Conservation (phyloP, 306 rosid species). For the Rosa lucieae region DNA sequence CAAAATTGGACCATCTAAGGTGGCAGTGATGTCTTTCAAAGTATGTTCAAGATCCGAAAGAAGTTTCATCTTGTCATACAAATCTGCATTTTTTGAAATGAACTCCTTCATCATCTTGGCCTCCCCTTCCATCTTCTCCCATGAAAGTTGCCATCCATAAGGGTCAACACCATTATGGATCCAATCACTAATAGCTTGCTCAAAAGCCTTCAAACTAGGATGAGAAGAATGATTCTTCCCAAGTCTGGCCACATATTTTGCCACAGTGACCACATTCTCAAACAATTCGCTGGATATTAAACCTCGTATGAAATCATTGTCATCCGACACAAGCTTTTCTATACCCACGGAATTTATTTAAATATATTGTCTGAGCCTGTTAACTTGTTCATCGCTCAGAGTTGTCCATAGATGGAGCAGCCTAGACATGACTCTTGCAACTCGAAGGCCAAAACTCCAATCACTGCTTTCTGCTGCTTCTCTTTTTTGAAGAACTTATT, state of each 20-base stretch:
- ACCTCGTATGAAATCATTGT: no score
- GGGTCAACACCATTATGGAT: no score
- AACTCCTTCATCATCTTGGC: constrained; percentile 74
- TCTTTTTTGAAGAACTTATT: no score
- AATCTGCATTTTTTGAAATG: constrained; percentile 56
- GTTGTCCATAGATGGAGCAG: constrained; percentile 80
- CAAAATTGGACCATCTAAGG: constrained; percentile 42
- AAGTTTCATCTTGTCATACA: constrained; percentile 86
- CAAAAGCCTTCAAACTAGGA: no score
- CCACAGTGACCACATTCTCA: no score
- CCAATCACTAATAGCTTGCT: no score
- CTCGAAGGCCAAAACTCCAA: constrained; percentile 91
- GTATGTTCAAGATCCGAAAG: constrained; percentile 83
- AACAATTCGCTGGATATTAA: no score
- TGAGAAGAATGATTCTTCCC: no score
- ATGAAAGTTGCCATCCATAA: no score
- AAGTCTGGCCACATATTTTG: no score
- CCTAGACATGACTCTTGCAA: constrained; percentile 89
- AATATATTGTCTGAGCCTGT: constrained; percentile 66
- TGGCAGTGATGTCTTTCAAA: constrained; percentile 42
- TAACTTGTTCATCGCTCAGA: constrained; percentile 66
- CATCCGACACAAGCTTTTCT: no score
- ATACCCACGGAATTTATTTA: constrained; percentile 67
- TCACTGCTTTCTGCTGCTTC: constrained; percentile 38
- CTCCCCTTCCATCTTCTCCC: no score